Conservation (phyloP, 2,329 filamentous ascomycete genomes). For the Allantophomopsis lycopodina region DNA sequence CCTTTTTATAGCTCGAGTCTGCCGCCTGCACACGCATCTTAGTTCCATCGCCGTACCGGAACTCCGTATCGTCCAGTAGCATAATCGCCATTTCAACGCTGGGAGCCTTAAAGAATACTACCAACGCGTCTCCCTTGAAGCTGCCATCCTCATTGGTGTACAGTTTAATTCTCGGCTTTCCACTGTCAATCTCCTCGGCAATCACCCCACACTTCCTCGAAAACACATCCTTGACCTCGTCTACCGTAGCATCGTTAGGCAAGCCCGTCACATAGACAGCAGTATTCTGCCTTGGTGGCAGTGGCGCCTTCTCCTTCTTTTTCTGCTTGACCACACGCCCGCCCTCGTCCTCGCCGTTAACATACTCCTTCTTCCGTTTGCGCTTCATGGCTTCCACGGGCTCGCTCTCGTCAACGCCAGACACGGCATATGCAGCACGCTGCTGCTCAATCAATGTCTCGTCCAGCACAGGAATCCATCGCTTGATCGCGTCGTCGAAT, state of each 20-base stretch:
- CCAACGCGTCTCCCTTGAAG: conserved; percentile 86
- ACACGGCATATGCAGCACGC: conserved; percentile 43
- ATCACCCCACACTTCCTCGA: conserved; percentile 78
- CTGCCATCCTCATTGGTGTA: conserved; percentile 70
- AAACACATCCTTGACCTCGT: conserved; percentile 76
- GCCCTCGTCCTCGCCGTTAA: conserved; percentile 28
- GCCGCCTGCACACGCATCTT: conserved; percentile 73
- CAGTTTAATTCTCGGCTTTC: conserved; percentile 80
- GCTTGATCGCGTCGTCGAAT: conserved; percentile 56
- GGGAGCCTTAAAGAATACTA: conserved; percentile 91
- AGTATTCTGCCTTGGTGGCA: conserved; percentile 51
- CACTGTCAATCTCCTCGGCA: conserved; percentile 84
- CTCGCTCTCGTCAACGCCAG: conserved; percentile 43
- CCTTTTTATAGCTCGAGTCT: conserved; percentile 84
- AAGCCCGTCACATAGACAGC: conserved; percentile 87
- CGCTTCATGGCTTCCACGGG: conserved; percentile 27
- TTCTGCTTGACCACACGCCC: conserved; percentile 16
- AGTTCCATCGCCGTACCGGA: conserved; percentile 47
- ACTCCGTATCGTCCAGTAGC: conserved; percentile 70
- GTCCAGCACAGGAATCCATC: conserved; percentile 63
- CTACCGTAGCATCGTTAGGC: conserved; percentile 61
- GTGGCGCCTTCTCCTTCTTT: conserved; percentile 19
- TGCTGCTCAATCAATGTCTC: conserved; percentile 46
- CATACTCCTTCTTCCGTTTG: conserved; percentile 37
- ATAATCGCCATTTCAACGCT: conserved; percentile 79